These are phyloP conservation scores for Lophiotrema nucula DNA, from an alignment of 495 filamentous ascomycete genomes.

Conservation along the genomic window DNA sequence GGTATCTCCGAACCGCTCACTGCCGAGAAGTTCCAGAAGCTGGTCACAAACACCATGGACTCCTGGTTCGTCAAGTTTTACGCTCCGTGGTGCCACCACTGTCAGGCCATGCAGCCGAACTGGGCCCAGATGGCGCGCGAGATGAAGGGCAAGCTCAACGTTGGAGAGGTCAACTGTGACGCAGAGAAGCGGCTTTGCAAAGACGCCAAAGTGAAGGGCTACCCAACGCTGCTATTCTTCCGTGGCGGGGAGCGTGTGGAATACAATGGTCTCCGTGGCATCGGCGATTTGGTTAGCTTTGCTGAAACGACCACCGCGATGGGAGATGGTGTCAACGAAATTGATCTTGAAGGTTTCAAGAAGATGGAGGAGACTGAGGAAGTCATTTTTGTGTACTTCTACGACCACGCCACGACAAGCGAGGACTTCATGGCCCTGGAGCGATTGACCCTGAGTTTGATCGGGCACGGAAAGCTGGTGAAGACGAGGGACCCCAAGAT, in stretches of 20 bases:
- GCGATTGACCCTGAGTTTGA: conserved; percentile 75
- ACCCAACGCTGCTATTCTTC: conserved; percentile 92
- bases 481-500: conserved; percentile 76
- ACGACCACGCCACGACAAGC: conserved; percentile 85
- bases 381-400: conserved; percentile 95
- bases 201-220: conserved; percentile 73
- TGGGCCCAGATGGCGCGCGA: conserved; percentile 89
- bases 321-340: conserved; percentile 71
- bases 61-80: conserved; percentile 99
- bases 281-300: conserved; percentile 86
- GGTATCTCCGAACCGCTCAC: conserved; percentile 74
- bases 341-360: conserved; percentile 73
- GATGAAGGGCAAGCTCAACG: conserved; percentile 80
- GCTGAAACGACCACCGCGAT: conserved; percentile 82
- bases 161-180: conserved; percentile 97
- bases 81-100: conserved; percentile 94
- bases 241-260: conserved; percentile 86
- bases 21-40: conserved; percentile 80
- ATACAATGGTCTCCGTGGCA: conserved; percentile 86
- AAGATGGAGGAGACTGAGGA: conserved; percentile 89
- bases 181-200: conserved; percentile 80
- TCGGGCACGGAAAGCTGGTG: conserved; percentile 87
- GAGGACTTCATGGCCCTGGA: conserved; percentile 92
- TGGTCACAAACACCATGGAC: conserved; percentile 82
- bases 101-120: conserved; percentile 83